Conservation (phyloP, 2,329 filamentous ascomycete genomes). For the Claviceps sp. region DNA sequence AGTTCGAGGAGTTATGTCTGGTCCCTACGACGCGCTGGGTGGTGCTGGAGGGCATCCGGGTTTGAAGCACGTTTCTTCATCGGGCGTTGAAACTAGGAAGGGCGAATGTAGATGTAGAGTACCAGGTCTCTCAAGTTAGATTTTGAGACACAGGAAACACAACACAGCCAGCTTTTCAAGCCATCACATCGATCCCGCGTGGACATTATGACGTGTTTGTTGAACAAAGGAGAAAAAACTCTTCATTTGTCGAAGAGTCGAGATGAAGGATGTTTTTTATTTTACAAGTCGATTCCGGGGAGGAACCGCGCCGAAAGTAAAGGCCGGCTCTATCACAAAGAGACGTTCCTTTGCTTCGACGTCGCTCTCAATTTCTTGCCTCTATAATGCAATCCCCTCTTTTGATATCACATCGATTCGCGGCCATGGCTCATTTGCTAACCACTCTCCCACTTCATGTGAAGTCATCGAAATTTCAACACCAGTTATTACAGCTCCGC, state of each 20-base stretch:
- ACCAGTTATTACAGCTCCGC: conserved; percentile 21
- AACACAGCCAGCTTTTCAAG: neutral
- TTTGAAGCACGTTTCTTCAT: no score
- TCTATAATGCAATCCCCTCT: conserved; percentile 26
- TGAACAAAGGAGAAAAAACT: conserved; percentile 14
- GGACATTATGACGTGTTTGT: conserved; percentile 9
- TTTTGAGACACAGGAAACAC: neutral
- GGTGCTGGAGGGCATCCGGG: no score
- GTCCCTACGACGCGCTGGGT: no score
- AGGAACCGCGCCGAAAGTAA: conserved; percentile 19
- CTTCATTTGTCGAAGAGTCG: conserved; percentile 21
- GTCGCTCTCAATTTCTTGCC: conserved; percentile 26
- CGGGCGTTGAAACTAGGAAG: no score
- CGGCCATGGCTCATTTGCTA: conserved; percentile 13
- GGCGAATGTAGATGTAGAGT: neutral
- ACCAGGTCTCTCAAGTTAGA: neutral
- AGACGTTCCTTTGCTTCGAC: conserved; percentile 18
- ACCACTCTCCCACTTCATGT: conserved; percentile 14
- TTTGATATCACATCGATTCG: conserved; percentile 22
- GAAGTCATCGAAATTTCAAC: conserved; percentile 15
- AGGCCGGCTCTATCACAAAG: conserved; percentile 22
- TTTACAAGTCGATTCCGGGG: conserved; percentile 27
- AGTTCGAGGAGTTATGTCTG: no score
- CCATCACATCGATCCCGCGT: conserved; percentile 11
- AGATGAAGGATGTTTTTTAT: conserved; percentile 31